These are phyloP conservation scores for Croton setiger DNA, from an alignment of 441 rosid species.

Conservation along the genomic window DNA sequence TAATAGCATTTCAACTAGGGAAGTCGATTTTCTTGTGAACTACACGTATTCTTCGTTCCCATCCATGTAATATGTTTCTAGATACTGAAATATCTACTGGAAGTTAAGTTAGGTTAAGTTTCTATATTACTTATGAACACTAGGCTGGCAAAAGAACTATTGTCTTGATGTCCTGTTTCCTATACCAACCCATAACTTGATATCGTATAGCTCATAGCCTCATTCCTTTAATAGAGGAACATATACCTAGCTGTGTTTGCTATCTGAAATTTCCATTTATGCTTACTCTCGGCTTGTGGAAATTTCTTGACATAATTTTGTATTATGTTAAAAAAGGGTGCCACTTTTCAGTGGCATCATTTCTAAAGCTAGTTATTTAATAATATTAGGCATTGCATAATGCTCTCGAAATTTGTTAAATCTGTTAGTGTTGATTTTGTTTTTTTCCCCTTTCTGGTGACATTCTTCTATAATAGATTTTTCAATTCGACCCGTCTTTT, in stretches of 20 bases:
- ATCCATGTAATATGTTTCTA: not conserved
- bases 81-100: not conserved
- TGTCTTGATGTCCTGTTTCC: not conserved
- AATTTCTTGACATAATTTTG: not conserved
- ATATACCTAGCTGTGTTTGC: not conserved
- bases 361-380: conserved; percentile 11
- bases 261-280: not conserved
- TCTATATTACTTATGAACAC: not conserved
- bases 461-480: conserved; percentile 54
- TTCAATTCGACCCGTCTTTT: conserved; percentile 57
- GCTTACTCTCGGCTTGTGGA: not conserved
- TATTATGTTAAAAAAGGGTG: conserved; percentile 3
- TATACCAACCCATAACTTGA: not conserved
- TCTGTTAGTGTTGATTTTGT: conserved; percentile 35
- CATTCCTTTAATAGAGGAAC: not conserved
- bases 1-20: not conserved
- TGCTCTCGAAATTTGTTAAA: conserved; percentile 27
- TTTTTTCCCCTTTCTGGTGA: conserved; percentile 33
- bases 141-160: not conserved
- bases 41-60: not conserved
- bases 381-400: conserved; percentile 30
- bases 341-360: conserved; percentile 18
- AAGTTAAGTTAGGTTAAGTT: not conserved
- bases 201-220: not conserved
- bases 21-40: not conserved